Base-by-base conservation (phyloP, 1,284 basidiomycete species). In the Pulveroboletus sp. region DNA sequence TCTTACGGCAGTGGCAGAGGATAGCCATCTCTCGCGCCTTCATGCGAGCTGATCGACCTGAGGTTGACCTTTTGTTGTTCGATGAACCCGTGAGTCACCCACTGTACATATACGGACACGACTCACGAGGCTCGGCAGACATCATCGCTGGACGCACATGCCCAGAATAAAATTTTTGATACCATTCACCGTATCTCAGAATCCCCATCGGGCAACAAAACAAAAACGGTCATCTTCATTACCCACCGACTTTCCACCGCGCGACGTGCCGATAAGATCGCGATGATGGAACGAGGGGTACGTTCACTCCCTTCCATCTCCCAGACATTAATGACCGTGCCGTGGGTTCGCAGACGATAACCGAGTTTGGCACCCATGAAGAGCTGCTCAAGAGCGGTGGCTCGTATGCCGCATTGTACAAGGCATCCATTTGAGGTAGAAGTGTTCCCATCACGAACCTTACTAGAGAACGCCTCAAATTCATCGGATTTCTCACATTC, bases 221-320 rank as follows among this genome's bases (percentile, higher is more conserved):
- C 73, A 19, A 89, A 88, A 70, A 90, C 89, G 3, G 85, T 90
- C 56, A 82, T 93, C 39, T 93, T 89, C 72, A 89, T 93, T 66
- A 91, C 90, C 6, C 91, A 93, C 73, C 81, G 89, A 59, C 81
- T 93, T 58, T 84, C 86, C 26, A 89, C 87, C 44, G 89, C 89
- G 19, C 82, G 87, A 15, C 81, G 85, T 48, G 89, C 89, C 58
- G 87, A 90, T 73, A 89, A 87, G 72, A 84, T 93, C 61, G 91
- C 89, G 43, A 90, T 93, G 80, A 89, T 93, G 82, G 87, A 91
- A 62, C 79, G 83, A 63, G 91, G 91, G 68, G 89, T 90, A 73
- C 51, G 66, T 71, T 36, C 53, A 53, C 43, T 56, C 49, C 59
- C 52, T 52, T 65, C 46, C 54, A 48, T 54, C 52, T 57, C 49